Conservation (phyloP, 805 yeast species). For the Yamadazyma scolyti region DNA sequence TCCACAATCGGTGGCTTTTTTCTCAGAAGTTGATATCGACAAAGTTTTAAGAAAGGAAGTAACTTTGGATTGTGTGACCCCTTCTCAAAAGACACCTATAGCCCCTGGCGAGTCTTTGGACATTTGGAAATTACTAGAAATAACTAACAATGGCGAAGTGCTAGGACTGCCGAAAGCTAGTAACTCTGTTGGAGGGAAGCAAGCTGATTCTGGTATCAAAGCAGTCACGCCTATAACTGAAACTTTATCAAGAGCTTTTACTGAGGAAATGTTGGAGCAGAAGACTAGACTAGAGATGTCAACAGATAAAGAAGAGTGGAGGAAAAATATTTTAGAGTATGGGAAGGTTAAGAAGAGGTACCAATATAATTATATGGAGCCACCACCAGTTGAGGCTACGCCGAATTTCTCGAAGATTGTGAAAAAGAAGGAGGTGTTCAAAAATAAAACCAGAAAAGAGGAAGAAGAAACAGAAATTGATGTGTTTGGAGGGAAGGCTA, state of each 20-base stretch:
- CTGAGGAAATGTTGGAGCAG: constrained; percentile 15
- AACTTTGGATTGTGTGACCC: constrained; percentile 86
- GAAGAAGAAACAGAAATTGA: no score
- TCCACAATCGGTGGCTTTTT: constrained; percentile 95
- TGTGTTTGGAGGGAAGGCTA: no score
- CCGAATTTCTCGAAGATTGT: no score
- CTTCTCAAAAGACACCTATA: constrained; percentile 70
- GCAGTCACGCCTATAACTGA: constrained; percentile 20
- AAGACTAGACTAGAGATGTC: constrained; percentile 27
- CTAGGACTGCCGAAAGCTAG: constrained; percentile 8
- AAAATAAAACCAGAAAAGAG: no score
- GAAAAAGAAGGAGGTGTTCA: no score
- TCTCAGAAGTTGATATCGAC: constrained; percentile 91
- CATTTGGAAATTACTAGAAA: constrained; percentile 50
- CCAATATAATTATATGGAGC: constrained; percentile 2
- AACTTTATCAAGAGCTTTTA: constrained; percentile 20
- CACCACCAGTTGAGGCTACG: not conserved
- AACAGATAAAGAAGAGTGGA: constrained; percentile 22
- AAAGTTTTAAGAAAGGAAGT: constrained; percentile 88
- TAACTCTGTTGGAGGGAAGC: constrained; percentile 1
- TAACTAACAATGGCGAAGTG: constrained; percentile 16
- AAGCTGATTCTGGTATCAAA: constrained; percentile 4
- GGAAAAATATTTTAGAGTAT: constrained; percentile 14
- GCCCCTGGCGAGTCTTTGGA: constrained; percentile 77
- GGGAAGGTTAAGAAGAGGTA: constrained; percentile 8